phyloP scores from a whole-genome alignment of 1,284 basidiomycete species.

The Trichosporon asahii region DNA sequence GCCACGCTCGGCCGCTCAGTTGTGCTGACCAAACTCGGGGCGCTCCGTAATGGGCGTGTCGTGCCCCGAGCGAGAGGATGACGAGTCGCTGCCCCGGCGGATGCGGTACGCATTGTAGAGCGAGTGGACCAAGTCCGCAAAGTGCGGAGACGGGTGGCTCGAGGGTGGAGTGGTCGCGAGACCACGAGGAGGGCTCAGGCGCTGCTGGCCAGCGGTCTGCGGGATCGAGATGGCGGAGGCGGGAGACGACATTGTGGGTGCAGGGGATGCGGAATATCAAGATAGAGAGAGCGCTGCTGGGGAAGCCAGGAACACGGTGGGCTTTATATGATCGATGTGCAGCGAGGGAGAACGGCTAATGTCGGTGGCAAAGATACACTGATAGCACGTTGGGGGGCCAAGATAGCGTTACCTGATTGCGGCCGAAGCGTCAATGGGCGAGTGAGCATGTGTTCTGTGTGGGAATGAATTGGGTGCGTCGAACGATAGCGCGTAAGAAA shows the following conservation, averaged over 20 bases:
- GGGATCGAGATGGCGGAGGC: neutral
- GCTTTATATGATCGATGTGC: neutral
- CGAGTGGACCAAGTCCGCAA: constrained; percentile 38
- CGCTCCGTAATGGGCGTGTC: constrained; percentile 5
- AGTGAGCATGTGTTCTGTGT: neutral
- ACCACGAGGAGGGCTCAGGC: constrained; percentile 2
- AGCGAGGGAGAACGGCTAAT: neutral
- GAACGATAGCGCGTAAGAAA: neutral
- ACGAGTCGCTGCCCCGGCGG: neutral
- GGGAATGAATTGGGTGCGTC: neutral
- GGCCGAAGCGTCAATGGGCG: neutral
- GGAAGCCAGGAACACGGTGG: neutral
- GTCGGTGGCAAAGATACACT: constrained; percentile 6
- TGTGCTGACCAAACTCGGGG: neutral
- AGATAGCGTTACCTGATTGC: neutral
- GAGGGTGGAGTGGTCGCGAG: constrained; percentile 15
- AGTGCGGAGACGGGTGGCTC: constrained; percentile 42
- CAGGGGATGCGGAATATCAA: neutral
- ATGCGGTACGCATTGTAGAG: constrained; percentile 33
- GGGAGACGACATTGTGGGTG: neutral
- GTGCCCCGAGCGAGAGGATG: neutral
- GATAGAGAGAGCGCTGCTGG: neutral
- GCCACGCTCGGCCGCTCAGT: neutral
- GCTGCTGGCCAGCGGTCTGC: constrained; percentile 1
- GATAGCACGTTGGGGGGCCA: neutral